Conservation (phyloP, 768 basidiomycete genomes). For the Lactifluus piperatus region DNA sequence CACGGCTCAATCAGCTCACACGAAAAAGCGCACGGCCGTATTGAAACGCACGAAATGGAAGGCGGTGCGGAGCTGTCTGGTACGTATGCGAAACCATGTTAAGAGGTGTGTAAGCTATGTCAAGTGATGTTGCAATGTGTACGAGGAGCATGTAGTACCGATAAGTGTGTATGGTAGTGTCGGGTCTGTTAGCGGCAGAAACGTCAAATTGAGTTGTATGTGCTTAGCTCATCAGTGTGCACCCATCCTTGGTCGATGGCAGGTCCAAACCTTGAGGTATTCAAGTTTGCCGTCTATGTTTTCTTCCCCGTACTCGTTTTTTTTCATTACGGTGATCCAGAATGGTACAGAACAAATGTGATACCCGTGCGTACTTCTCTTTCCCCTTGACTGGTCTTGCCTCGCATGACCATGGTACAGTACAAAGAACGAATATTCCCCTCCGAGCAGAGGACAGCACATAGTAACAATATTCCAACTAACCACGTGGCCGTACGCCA, state of each 20-base stretch:
- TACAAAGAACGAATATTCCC: slow-evolving; percentile 70
- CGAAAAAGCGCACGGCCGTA: slow-evolving; percentile 36
- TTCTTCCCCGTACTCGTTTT: slow-evolving; percentile 76
- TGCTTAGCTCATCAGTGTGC: neutral
- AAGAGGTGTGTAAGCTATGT: slow-evolving; percentile 14
- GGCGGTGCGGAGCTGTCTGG: slow-evolving; percentile 43
- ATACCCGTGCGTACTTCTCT: slow-evolving; percentile 52
- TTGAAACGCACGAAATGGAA: slow-evolving; percentile 33
- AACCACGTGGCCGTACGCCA: slow-evolving; percentile 57
- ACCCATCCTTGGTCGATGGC: slow-evolving; percentile 29
- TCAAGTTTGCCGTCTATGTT: slow-evolving; percentile 84
- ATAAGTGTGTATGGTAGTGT: neutral
- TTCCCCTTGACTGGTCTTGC: neutral
- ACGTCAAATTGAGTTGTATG: neutral
- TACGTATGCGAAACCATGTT: slow-evolving; percentile 65
- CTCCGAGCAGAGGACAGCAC: slow-evolving; percentile 42
- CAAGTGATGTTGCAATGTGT: neutral
- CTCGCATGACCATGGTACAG: slow-evolving; percentile 28
- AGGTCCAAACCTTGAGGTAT: slow-evolving; percentile 77
- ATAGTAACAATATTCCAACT: slow-evolving; percentile 48
- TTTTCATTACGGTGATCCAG: slow-evolving; percentile 80
- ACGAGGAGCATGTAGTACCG: neutral
- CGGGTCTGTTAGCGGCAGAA: neutral
- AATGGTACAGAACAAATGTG: slow-evolving; percentile 76
- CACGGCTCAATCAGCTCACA: slow-evolving; percentile 25